Conservation (phyloP, 192 early-diverging fungal genomes). For the Coemansia sp. region DNA sequence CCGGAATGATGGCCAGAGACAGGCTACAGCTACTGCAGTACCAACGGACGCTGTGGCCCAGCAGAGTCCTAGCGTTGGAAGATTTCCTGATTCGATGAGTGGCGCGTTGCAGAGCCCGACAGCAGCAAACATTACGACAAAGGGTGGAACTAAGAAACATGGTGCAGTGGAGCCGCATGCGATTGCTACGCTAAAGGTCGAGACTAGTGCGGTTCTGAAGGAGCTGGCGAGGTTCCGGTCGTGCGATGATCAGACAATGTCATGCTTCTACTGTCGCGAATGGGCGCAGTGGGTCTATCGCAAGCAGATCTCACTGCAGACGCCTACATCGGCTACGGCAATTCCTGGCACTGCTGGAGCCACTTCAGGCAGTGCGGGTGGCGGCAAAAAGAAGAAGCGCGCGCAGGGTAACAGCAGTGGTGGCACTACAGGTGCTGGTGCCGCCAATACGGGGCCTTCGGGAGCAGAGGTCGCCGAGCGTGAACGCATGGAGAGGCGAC, state of each 20-base stretch:
- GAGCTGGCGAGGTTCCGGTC: slow-evolving; percentile 69
- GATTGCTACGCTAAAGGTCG: slow-evolving; percentile 63
- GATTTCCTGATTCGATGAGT: background rate
- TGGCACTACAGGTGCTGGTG: background rate
- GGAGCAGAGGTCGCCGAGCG: slow-evolving; percentile 27
- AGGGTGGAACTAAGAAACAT: background rate
- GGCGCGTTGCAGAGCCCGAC: background rate
- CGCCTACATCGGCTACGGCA: background rate
- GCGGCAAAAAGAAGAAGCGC: slow-evolving; percentile 41
- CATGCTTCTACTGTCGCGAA: slow-evolving; percentile 76
- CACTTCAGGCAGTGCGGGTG: slow-evolving; percentile 6
- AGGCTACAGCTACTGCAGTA: slow-evolving; percentile 6
- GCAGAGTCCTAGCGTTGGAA: background rate
- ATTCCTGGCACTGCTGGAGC: background rate
- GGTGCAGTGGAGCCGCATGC: slow-evolving; percentile 21
- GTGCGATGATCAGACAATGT: slow-evolving; percentile 66
- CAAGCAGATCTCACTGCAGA: slow-evolving; percentile 55
- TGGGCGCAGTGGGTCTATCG: slow-evolving; percentile 79
- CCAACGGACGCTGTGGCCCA: slow-evolving; percentile 2
- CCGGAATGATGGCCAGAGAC: background rate
- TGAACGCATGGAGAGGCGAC: slow-evolving; percentile 43
- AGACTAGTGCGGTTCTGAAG: slow-evolving; percentile 62
- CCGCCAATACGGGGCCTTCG: background rate
- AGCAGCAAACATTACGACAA: background rate
- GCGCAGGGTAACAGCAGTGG: slow-evolving; percentile 6